Percentiles rank a stretch among this genome's conserved stretches.
Conservation (phyloP, 129 eudicot species). For the Flaveria bidentis region DNA sequence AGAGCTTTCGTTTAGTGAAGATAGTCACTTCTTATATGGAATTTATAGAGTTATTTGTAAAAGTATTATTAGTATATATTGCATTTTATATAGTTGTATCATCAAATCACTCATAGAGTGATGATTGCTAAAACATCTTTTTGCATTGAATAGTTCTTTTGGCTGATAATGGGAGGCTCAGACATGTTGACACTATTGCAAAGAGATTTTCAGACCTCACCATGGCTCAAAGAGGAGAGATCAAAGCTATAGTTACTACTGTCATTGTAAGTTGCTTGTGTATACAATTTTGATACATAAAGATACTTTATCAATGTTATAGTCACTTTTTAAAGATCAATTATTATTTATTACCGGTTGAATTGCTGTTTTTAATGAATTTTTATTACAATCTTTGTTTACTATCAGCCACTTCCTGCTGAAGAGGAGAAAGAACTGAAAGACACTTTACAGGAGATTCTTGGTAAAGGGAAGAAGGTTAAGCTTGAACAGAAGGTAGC, state of each 20-base stretch:
- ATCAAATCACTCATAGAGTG: background rate
- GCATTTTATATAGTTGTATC: background rate
- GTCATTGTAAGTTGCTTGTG: constrained; percentile 71
- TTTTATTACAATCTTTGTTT: background rate
- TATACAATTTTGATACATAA: background rate
- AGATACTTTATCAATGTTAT: background rate
- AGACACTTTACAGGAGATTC: constrained; percentile 66
- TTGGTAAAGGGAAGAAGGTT: constrained; percentile 84
- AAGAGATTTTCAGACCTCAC: constrained; percentile 80
- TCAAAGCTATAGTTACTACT: constrained; percentile 70
- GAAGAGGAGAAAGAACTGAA: constrained; percentile 87
- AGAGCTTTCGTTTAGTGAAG: background rate
- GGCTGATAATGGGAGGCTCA: constrained; percentile 85
- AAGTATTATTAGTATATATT: background rate
- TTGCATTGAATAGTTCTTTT: constrained; percentile 48
- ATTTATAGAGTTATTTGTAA: background rate
- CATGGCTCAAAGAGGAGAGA: constrained; percentile 91
- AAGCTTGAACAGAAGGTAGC: constrained; percentile 80
- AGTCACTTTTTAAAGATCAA: background rate
- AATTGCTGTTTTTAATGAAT: background rate
- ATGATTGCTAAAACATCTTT: background rate
- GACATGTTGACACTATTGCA: constrained; percentile 52
- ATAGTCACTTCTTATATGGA: background rate
- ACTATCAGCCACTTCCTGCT: constrained; percentile 69
- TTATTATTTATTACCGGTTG: background rate